Conservation (phyloP, 2,329 filamentous ascomycete species). For the Botrytis deweyae region DNA sequence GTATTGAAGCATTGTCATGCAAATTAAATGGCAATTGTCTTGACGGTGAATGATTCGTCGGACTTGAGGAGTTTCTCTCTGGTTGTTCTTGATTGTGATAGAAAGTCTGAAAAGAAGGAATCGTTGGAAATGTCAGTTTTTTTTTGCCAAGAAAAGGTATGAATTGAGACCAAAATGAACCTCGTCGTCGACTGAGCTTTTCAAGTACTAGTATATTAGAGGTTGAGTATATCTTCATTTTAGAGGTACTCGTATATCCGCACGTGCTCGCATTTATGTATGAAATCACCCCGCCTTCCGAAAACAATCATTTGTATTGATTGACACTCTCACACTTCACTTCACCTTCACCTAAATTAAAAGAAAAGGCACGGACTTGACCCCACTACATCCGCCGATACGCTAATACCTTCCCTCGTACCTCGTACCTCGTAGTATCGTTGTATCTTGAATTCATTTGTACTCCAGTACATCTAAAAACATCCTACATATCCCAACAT, state of each 20-base stretch:
- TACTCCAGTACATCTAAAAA: neutral
- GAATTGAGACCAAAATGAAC: neutral
- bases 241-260: no score
- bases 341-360: neutral
- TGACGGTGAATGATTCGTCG: neutral
- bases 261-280: neutral
- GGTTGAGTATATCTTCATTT: slow-evolving; percentile 2
- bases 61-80: neutral
- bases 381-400: neutral
- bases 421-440: neutral
- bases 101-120: neutral
- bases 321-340: no score
- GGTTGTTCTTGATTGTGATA: neutral
- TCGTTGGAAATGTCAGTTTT: neutral
- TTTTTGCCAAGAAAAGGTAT: neutral
- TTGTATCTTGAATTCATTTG: neutral
- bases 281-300: neutral
- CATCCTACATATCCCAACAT: neutral
- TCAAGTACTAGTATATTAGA: neutral
- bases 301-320: neutral
- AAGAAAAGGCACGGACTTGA: neutral
- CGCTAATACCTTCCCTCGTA: neutral
- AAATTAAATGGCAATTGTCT: neutral
- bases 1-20: neutral
- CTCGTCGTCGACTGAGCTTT: neutral